Evolutionary conservation across 345 rosid genomes (phyloP), one percentile per base, ranked within the genome.

Genomic region (Citrus medica): DNA sequence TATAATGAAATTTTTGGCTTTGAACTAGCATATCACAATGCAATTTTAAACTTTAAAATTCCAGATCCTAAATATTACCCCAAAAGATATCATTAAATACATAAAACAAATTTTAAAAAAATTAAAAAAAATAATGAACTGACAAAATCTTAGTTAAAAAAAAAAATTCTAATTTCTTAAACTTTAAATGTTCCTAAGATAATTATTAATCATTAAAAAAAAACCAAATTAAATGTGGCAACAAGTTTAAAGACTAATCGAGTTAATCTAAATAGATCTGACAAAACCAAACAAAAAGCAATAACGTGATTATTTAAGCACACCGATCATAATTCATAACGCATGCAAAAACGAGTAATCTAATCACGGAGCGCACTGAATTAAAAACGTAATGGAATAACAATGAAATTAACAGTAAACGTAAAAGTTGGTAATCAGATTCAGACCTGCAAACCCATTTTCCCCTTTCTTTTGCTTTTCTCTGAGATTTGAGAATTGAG

Each of bases 391-490:
- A 55, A 30, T 9, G 62, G 1, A 28, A 28, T 27, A 51, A 19
- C 40, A 9, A 6, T 0, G 9, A 28, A 48, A 16, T 35, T 42
- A 3, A 0, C 3, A 21, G 25, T 48, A 21, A n/a, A 35, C 8
- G 12, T 33, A 10, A 3, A 55, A 55, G 28, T 6, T 32, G 24
- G 22, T 8, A 9, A 8, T 32, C 19, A 30, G n/a, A 59, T 3
- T 28, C 16, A 55, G 5, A 75, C 78, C 78, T 75, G 66, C 71
- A 75, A 75, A 51, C 71, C 78, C 78, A 75, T 75, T 1, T 35
- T 66, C 37, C 46, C 37, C 7, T 33, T 19, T 27, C 32, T 46
- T 3, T 13, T 12, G 16, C 0, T 13, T 46, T 13, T 3, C 51
- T 46, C 17, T 13, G 51, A 46, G 51, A 13, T 46, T 46, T 46